These are phyloP conservation scores for Cryoendolithus antarcticus DNA, from an alignment of 2,329 filamentous ascomycete species.

Conservation along the genomic window DNA sequence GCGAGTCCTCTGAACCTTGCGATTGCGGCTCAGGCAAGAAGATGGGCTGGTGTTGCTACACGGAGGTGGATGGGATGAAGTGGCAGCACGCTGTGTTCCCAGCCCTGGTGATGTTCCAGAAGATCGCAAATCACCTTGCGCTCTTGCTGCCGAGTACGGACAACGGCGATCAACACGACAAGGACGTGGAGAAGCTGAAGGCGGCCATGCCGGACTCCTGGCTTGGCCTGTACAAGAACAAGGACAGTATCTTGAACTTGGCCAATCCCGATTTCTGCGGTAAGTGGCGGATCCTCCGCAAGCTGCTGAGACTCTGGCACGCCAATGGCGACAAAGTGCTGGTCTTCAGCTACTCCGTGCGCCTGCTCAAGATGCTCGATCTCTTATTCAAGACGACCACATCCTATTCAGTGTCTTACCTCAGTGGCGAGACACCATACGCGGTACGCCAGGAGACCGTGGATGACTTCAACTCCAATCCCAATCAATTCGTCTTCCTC, in stretches of 20 bases:
- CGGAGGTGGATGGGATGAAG: conserved; percentile 32
- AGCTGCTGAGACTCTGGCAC: conserved; percentile 81
- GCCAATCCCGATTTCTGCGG: conserved; percentile 87
- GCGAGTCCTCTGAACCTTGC: conserved; percentile 54
- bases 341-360: conserved; percentile 86
- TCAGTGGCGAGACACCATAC: conserved; percentile 74
- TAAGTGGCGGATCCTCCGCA: conserved; percentile 88
- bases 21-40: conserved; percentile 56
- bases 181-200: conserved; percentile 62
- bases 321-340: conserved; percentile 84
- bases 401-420: conserved; percentile 78
- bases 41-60: conserved; percentile 70
- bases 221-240: conserved; percentile 58
- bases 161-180: conserved; percentile 58
- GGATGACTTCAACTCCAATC: conserved; percentile 82
- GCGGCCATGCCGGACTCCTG: conserved; percentile 64
- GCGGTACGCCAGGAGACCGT: conserved; percentile 71
- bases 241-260: conserved; percentile 68
- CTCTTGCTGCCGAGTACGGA: conserved; percentile 60
- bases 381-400: conserved; percentile 73
- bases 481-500: conserved; percentile 82
- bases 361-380: conserved; percentile 70
- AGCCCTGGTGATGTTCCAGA: conserved; percentile 67
- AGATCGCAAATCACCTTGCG: conserved; percentile 85
- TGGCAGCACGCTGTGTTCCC: conserved; percentile 80